Evolutionary conservation across 1,284 basidiomycete genomes (phyloP).

Genomic region (Irpex rosettiformis): DNA sequence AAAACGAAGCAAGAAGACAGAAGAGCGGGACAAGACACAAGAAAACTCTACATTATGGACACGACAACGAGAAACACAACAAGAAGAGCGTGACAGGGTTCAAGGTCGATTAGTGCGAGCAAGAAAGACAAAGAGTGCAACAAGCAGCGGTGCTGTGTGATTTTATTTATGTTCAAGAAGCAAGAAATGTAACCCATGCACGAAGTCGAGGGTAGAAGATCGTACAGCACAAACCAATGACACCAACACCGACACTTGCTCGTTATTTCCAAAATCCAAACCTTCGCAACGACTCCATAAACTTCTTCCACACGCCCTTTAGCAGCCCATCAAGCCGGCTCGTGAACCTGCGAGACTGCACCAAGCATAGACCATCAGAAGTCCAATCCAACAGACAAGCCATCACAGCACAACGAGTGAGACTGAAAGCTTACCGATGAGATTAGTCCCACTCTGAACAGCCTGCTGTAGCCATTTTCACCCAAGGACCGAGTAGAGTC

Average conservation of each 20-base stretch:
- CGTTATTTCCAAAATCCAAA: not conserved
- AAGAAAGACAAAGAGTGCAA: not conserved
- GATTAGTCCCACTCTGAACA: constrained; percentile 13
- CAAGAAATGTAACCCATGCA: not conserved
- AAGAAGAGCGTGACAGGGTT: not conserved
- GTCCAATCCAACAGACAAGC: not conserved
- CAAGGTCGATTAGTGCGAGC: not conserved
- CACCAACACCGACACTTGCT: not conserved
- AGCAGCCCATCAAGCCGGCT: constrained; percentile 5
- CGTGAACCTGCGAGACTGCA: constrained; percentile 10
- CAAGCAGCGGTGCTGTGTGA: not conserved
- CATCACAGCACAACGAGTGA: not conserved
- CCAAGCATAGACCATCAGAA: not conserved
- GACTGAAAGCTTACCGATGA: constrained; percentile 3
- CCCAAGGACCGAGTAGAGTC: not conserved
- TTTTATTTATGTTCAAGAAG: not conserved
- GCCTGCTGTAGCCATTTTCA: constrained; percentile 10
- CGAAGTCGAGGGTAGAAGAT: not conserved
- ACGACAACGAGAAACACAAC: not conserved
- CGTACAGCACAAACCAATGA: not conserved
- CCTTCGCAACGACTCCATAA: not conserved
- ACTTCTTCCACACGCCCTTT: not conserved
- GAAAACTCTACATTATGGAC: not conserved
- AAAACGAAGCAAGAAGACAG: not conserved
- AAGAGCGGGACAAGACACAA: not conserved